Evolutionary conservation across 495 filamentous ascomycete species (phyloP), one percentile per base, ranked within the genome.

Genomic region (Evernia prunastri): DNA sequence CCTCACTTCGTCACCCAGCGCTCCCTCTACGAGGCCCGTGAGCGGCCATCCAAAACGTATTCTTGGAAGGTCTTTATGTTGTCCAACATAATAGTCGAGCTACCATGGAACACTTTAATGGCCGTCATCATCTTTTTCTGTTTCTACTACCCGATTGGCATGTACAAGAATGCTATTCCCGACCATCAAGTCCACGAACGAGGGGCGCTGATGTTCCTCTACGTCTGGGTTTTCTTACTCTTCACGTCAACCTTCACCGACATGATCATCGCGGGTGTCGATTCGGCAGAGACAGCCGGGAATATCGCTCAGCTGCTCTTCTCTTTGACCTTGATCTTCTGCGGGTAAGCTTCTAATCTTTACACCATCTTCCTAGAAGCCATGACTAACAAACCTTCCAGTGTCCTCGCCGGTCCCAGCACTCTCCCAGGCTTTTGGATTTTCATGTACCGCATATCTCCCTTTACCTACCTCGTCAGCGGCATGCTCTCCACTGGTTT

Each of bases 111-210:
- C 67, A 81, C 84, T 4, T 72, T 91, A 27, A 84, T 88, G 79
- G 81, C 86, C 4, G 80, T 83, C 1, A 74, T 91, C 27, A 83
- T 89, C 72, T 91, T 79, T 75, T 78, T 91, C 69, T 83, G 77
- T 64, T 92, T 87, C 87, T 92, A 92, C 70, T 93, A 91, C 72
- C 89, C 90, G 11, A 81, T 91, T 54, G 91, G 90, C 0, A 80
- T 94, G 0, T 87, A 88, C 69, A 73, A 74, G 37, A 92, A 96
- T 70, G 84, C 89, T 7, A 73, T 77, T 25, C 79, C 81, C 0
- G 83, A 84, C 3, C 78, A 80, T 60, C 69, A 79, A 53, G 80
- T 84, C 5, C 69, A 75, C 23, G 78, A 86, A 67, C 86, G 89
- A 36, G 82, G 86, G 40, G 84, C 75, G 18, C 80, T 89, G 36